Conservation (phyloP, 2,329 filamentous ascomycete species). For the Pyrenophora graminea region DNA sequence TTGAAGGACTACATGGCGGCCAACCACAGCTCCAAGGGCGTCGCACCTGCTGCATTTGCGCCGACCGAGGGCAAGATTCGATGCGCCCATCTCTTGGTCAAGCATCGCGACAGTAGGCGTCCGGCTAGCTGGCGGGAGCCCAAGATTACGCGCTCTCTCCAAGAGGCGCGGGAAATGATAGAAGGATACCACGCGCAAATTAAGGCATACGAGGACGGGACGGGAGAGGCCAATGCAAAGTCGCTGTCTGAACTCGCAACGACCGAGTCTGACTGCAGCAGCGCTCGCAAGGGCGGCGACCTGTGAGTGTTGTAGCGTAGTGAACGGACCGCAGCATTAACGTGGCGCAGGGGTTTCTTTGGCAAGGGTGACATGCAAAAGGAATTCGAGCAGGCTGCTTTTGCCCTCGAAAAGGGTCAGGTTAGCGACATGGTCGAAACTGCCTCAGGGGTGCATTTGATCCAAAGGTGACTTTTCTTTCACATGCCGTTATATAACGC, state of each 20-base stretch:
- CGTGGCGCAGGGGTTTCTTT: constrained; percentile 73
- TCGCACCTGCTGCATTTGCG: constrained; percentile 45
- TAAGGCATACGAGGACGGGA: constrained; percentile 63
- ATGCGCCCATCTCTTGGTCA: constrained; percentile 88
- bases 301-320: constrained; percentile 59
- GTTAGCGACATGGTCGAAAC: constrained; percentile 89
- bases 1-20: constrained; percentile 92
- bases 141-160: constrained; percentile 84
- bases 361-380: constrained; percentile 96
- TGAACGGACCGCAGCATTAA: neutral
- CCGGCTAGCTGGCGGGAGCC: constrained; percentile 93
- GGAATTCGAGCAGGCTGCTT: constrained; percentile 96
- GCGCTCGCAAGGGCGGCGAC: constrained; percentile 90
- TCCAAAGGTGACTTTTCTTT: constrained; percentile 69
- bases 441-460: constrained; percentile 91
- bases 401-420: constrained; percentile 83
- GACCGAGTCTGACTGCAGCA: constrained; percentile 93
- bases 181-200: constrained; percentile 76
- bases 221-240: constrained; percentile 19
- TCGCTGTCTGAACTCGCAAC: constrained; percentile 79
- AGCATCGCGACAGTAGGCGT: constrained; percentile 85
- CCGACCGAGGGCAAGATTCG: constrained; percentile 77
- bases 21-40: constrained; percentile 70
- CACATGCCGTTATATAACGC: constrained; percentile 4
- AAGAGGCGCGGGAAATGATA: constrained; percentile 81